phyloP scores from a whole-genome alignment of 2,329 filamentous ascomycete species.

The Aspergillus sp. region DNA sequence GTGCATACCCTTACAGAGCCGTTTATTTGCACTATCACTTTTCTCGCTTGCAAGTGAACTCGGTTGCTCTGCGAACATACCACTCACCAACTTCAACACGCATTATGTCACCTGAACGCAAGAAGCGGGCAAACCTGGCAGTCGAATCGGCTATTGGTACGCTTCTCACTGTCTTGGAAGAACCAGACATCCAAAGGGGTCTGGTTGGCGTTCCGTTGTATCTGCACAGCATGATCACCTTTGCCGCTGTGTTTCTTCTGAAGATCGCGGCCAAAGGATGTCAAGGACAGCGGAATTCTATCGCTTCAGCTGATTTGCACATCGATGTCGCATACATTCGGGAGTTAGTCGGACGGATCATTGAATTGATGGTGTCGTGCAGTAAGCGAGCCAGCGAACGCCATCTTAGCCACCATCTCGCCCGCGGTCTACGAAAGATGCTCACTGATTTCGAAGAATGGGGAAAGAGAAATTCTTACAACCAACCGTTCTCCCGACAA shows the following conservation, averaged over 20 bases:
- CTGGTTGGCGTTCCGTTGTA: conserved; percentile 41
- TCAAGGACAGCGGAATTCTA: conserved; percentile 31
- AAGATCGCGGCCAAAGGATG: conserved; percentile 39
- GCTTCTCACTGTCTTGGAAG: conserved; percentile 36
- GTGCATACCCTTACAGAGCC: conserved; percentile 45
- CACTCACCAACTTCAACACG: conserved; percentile 31
- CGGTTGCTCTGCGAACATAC: conserved; percentile 44
- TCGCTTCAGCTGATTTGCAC: conserved; percentile 28
- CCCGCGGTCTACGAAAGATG: conserved; percentile 34
- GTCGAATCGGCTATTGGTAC: conserved; percentile 39
- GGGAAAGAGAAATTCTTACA: conserved; percentile 26
- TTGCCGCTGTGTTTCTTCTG: conserved; percentile 41
- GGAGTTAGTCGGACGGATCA: conserved; percentile 26
- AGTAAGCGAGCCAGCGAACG: conserved; percentile 34
- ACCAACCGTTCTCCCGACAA: conserved; percentile 16
- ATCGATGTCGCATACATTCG: conserved; percentile 32
- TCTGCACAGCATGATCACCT: conserved; percentile 43
- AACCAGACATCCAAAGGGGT: conserved; percentile 37
- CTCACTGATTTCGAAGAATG: conserved; percentile 34
- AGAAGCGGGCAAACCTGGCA: conserved; percentile 39
- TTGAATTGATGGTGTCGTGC: conserved; percentile 34
- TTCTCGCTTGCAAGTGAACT: conserved; percentile 45
- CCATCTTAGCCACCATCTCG: conserved; percentile 36
- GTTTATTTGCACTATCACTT: conserved; percentile 47
- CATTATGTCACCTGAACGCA: conserved; percentile 39